Percentiles rank a stretch among this genome's conserved stretches.
Evolutionary conservation across 75 land plant genomes (phyloP).

Genomic region (Cupressus sempervirens): DNA sequence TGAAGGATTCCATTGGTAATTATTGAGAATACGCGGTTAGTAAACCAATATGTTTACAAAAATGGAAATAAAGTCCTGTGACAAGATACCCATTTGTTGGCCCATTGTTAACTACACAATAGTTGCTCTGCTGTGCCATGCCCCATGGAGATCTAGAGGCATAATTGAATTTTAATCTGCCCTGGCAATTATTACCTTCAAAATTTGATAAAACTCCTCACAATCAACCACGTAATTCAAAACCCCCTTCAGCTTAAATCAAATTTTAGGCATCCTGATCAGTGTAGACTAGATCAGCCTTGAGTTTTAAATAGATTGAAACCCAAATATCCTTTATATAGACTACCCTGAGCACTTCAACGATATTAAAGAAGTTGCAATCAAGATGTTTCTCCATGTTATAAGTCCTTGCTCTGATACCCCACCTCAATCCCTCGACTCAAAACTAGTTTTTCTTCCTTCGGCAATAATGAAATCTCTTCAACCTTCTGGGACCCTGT

Average conservation of each 20-base stretch:
- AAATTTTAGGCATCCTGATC: not conserved
- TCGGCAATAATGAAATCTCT: not conserved
- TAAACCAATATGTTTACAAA: not conserved
- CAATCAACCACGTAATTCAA: not conserved
- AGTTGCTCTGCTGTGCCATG: not conserved
- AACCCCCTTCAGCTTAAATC: not conserved
- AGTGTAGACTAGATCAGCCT: not conserved
- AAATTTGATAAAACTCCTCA: not conserved
- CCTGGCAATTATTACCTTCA: not conserved
- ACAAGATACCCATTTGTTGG: not conserved
- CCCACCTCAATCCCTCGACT: not conserved
- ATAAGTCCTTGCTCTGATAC: not conserved
- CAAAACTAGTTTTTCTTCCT: not conserved
- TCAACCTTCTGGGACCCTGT: constrained; percentile 33
- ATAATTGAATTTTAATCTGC: not conserved
- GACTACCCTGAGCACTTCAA: not conserved
- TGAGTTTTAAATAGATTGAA: not conserved
- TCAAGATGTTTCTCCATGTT: not conserved
- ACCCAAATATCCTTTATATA: not conserved
- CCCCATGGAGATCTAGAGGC: not conserved
- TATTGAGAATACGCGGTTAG: not conserved
- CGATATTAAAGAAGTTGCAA: not conserved
- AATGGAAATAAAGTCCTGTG: not conserved
- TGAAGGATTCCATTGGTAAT: not conserved
- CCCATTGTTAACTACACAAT: not conserved